Evolutionary conservation across 106 monocot genomes (phyloP).

Genomic region (Dendrobium officinale): DNA sequence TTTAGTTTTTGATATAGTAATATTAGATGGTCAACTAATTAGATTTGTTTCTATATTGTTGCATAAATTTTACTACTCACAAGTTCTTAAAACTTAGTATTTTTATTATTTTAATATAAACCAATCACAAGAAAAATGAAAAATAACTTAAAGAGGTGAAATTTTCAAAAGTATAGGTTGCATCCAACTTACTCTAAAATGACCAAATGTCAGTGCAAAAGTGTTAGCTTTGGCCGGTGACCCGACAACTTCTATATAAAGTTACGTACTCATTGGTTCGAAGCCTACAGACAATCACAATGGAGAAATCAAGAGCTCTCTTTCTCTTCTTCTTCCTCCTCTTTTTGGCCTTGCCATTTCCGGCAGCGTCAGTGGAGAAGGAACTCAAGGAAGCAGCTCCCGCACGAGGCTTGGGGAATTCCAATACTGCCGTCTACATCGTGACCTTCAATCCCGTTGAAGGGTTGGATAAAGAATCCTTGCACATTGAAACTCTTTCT

Average conservation of each 20-base stretch:
- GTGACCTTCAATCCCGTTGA: conserved; percentile 10
- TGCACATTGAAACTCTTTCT: conserved; percentile 36
- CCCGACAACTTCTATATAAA: neutral
- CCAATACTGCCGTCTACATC: conserved; percentile 27
- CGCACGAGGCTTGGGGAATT: conserved; percentile 5
- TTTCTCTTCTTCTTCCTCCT: neutral
- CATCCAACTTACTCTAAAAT: too few relatives aligned
- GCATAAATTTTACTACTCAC: too few relatives aligned
- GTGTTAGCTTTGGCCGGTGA: too few relatives aligned
- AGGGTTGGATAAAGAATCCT: conserved; percentile 23
- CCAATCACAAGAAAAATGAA: too few relatives aligned
- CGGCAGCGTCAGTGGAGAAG: conserved; percentile 1
- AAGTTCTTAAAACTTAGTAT: too few relatives aligned
- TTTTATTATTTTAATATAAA: too few relatives aligned
- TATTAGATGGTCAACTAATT: too few relatives aligned
- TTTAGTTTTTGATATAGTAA: too few relatives aligned
- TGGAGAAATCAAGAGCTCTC: conserved; percentile 1
- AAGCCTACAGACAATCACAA: neutral
- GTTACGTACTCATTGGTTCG: neutral
- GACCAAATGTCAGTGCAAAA: too few relatives aligned
- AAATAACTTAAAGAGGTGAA: too few relatives aligned
- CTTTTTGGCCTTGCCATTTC: neutral
- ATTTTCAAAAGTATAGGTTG: too few relatives aligned
- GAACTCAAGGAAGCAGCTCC: neutral
- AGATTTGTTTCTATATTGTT: too few relatives aligned